Conservation (phyloP, 805 yeast species). For the Schizosaccharomyces cryophilus region DNA sequence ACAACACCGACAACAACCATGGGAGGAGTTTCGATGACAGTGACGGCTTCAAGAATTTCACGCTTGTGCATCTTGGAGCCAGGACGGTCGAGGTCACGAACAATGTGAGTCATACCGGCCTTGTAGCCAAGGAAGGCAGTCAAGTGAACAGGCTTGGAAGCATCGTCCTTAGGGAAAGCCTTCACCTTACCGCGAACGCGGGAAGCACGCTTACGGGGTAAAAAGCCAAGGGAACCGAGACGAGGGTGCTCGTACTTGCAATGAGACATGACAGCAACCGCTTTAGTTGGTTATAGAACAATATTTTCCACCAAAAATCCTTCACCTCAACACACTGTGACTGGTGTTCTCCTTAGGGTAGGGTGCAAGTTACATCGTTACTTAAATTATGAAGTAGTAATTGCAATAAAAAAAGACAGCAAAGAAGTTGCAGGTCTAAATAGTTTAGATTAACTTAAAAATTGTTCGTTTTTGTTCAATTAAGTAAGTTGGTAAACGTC, state of each 20-base stretch:
- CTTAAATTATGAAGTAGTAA: no score
- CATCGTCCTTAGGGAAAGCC: conserved; percentile 97
- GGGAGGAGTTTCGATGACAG: conserved; percentile 98
- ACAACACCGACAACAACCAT: conserved; percentile 98
- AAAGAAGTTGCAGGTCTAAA: no score
- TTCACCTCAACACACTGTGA: not conserved
- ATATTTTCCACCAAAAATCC: not conserved
- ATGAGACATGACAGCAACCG: conserved; percentile 56
- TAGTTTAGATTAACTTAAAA: no score
- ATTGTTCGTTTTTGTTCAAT: no score
- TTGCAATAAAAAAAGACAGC: no score
- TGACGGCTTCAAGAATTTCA: conserved; percentile 97
- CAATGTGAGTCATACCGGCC: conserved; percentile 99
- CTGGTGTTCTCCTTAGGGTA: not conserved
- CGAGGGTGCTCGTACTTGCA: conserved; percentile 99
- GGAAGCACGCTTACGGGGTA: conserved; percentile 98
- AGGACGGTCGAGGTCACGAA: conserved; percentile 99
- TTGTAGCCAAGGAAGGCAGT: conserved; percentile 76
- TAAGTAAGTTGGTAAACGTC: no score
- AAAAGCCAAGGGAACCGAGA: conserved; percentile 99
- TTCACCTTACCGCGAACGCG: conserved; percentile 95
- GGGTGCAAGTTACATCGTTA: not conserved
- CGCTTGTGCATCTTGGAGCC: conserved; percentile 99
- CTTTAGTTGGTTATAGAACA: not conserved
- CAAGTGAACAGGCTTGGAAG: conserved; percentile 91